Percentiles rank a stretch among this genome's conserved stretches.
These are phyloP conservation scores for Beauveria pseudobassiana DNA, from an alignment of 2,329 filamentous ascomycete genomes.

Conservation along the genomic window DNA sequence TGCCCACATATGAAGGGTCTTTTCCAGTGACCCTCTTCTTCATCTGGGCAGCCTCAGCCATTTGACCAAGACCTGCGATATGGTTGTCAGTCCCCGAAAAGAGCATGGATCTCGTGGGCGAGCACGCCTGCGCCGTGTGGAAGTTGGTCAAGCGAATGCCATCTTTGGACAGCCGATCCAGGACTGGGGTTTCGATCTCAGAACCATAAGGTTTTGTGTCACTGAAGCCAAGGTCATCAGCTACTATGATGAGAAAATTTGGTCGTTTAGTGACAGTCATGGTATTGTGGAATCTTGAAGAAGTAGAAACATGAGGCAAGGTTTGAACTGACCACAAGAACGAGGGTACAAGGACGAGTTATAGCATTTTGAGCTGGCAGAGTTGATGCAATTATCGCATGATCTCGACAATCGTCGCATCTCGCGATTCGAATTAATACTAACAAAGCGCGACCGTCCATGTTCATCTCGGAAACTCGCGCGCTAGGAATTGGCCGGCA, in stretches of 20 bases:
- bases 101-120: constrained; percentile 20
- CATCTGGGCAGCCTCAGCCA: neutral
- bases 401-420: neutral
- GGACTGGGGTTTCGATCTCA: constrained; percentile 53
- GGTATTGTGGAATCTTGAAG: neutral
- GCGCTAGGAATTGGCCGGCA: neutral
- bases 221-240: constrained; percentile 48
- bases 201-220: constrained; percentile 52
- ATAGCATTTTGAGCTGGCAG: neutral
- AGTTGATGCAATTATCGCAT: neutral
- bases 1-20: constrained; percentile 39
- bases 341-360: neutral
- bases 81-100: constrained; percentile 57
- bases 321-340: neutral
- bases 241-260: constrained; percentile 1
- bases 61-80: constrained; percentile 46
- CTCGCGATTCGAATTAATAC: neutral
- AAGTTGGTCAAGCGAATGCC: constrained; percentile 33
- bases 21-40: constrained; percentile 9
- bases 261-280: neutral
- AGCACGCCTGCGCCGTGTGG: constrained; percentile 29
- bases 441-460: neutral
- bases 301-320: neutral
- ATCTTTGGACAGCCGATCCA: constrained; percentile 37
- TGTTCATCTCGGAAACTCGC: neutral